A percentile compares a stretch with the other conserved stretches of the same genome.
phyloP scores from a whole-genome alignment of 257 asterid genomes.

The Solanum arcanum region DNA sequence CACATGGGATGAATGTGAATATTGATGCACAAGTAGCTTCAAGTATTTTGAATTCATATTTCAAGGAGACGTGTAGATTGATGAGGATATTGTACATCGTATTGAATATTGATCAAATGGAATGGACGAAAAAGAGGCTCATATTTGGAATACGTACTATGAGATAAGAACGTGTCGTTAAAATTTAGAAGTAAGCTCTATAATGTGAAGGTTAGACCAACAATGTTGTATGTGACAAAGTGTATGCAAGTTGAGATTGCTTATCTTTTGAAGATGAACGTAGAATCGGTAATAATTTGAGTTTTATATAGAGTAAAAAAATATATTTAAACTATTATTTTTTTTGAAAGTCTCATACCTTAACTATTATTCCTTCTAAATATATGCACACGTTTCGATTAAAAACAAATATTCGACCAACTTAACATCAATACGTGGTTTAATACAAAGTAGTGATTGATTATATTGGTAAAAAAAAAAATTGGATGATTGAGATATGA shows the following conservation, averaged over 20 bases:
- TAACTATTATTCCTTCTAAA: no score
- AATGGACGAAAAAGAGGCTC: neutral
- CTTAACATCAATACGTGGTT: no score
- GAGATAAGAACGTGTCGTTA: neutral
- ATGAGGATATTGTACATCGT: neutral
- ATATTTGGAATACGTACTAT: neutral
- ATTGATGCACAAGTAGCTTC: neutral
- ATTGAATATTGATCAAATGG: neutral
- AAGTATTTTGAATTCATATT: neutral
- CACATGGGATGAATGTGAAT: neutral
- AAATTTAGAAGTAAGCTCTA: neutral
- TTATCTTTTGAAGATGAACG: neutral
- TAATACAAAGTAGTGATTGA: neutral
- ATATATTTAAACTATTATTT: neutral
- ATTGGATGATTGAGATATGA: neutral
- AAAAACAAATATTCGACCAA: neutral
- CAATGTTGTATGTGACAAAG: neutral
- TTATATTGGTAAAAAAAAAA: neutral
- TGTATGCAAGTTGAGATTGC: neutral
- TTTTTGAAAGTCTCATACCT: neutral
- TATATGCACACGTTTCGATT: no score
- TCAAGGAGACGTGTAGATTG: neutral
- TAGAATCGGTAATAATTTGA: neutral
- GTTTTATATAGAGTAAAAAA: neutral
- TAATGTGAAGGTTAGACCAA: neutral